Evolutionary conservation across 208 protist genomes (phyloP), one percentile per base, ranked within the genome.

Genomic region (Sergeia podlipaevii): DNA sequence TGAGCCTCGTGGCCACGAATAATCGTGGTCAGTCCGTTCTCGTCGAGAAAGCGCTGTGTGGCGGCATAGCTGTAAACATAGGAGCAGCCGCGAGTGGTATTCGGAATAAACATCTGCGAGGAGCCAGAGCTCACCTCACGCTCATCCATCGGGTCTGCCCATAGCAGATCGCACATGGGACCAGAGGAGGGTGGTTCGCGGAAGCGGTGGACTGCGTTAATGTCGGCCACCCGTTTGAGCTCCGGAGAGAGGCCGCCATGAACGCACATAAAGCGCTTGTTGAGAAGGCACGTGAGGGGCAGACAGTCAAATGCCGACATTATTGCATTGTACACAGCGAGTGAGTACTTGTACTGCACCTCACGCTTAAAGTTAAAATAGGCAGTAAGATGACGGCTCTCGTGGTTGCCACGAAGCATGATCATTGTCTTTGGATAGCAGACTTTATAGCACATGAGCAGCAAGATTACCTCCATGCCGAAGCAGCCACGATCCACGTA

Each of bases 311-410:
- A 98, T 29, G 81, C 86, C 1, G 69, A 73, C 88, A 97, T 95
- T 30, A 98, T 89, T 23, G 69, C 80, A 33, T 97, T 80, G 76
- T 96, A 97, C 20, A 96, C 68, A 10, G 59, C 55, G 10, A 77
- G 53, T 1, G 84, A 85, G 65, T 97, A 97, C 70, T 97, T 97
- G 71, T 92, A 89, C 64, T 83, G 55, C 29, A 93, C 95, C 71
- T 98, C 97, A 17, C 76, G 65, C 70, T 97, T 97, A 62, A 98
- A 98, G 49, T 97, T 98, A 62, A 98, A 98, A 67, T 98, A 98
- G 17, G 96, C 93, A 10, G 96, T 98, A 5, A 99, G 70, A 56
- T 98, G 96, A n/a, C 96, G 74, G 52, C 94, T 98, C 70, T 99
- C 97, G 66, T 99, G 97, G 73, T 99, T 99, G 33, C 97, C 97